Evolutionary conservation across 768 basidiomycete genomes (phyloP).

Genomic region (Auricularia heimuer): DNA sequence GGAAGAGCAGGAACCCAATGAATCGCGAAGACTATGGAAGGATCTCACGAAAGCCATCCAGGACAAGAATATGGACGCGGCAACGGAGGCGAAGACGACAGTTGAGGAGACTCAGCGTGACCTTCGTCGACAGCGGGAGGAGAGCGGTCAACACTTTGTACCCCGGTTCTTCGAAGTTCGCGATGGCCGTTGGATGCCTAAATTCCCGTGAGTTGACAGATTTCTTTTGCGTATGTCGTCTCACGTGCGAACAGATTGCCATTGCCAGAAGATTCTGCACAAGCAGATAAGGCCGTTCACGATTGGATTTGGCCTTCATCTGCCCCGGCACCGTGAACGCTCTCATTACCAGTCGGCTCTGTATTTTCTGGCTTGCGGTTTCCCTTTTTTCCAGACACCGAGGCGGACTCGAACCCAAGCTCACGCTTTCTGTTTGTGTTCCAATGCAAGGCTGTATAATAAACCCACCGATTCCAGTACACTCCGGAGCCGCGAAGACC

Average conservation of each 20-base stretch:
- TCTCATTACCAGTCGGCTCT: not conserved
- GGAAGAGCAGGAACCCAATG: conserved; percentile 79
- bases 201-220: conserved; percentile 46
- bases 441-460: not conserved
- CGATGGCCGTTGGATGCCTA: conserved; percentile 77
- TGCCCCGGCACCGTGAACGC: conserved; percentile 9
- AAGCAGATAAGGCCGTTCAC: conserved; percentile 56
- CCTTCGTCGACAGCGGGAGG: conserved; percentile 60
- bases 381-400: not conserved
- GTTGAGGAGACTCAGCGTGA: conserved; percentile 93
- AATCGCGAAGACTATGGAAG: conserved; percentile 85
- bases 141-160: conserved; percentile 54
- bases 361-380: not conserved
- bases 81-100: conserved; percentile 78
- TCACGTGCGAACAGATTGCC: not conserved
- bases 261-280: conserved; percentile 47
- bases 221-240: not conserved
- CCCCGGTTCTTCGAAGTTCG: conserved; percentile 72
- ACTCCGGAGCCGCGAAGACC: not conserved
- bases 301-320: conserved; percentile 64
- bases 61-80: conserved; percentile 86
- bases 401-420: not conserved
- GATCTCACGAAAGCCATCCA: conserved; percentile 78
- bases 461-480: not conserved
- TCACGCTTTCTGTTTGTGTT: not conserved